A percentile compares a stretch with the other conserved stretches of the same genome.
phyloP scores from a whole-genome alignment of 208 protist species.

The Acanthamoeba triangularis region DNA sequence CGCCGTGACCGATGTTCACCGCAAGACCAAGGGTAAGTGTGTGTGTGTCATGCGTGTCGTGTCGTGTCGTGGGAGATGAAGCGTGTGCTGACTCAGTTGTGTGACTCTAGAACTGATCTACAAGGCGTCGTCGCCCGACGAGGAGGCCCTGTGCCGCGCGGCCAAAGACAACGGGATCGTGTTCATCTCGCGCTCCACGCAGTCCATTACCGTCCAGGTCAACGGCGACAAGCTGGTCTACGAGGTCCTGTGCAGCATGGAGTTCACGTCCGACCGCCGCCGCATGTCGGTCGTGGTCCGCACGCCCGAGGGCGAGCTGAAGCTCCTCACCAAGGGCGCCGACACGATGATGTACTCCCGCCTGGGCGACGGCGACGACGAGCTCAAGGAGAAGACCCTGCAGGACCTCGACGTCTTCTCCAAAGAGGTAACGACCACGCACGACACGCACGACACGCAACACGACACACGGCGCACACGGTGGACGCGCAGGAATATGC shows the following conservation, averaged over 20 bases:
- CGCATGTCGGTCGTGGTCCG: slow-evolving; percentile 83
- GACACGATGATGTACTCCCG: slow-evolving; percentile 84
- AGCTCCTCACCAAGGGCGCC: slow-evolving; percentile 85
- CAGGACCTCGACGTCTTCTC: slow-evolving; percentile 80
- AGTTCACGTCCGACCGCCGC: slow-evolving; percentile 81
- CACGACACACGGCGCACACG: no score
- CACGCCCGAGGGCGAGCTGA: slow-evolving; percentile 42
- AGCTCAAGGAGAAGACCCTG: slow-evolving; percentile 84
- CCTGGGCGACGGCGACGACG: neutral
- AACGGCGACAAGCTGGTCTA: neutral
- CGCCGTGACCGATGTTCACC: slow-evolving; percentile 34
- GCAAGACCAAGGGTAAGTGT: neutral
- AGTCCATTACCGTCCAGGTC: neutral
- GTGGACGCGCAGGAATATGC: no score
- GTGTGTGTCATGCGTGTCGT: neutral
- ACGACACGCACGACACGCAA: no score
- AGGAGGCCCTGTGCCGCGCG: slow-evolving; percentile 95
- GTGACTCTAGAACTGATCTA: slow-evolving; percentile 84
- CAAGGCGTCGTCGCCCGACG: slow-evolving; percentile 96
- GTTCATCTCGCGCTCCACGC: slow-evolving; percentile 57
- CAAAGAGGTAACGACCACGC: slow-evolving; percentile 5
- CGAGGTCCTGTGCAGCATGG: slow-evolving; percentile 16
- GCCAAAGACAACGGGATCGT: slow-evolving; percentile 89
- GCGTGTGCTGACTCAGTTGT: neutral
- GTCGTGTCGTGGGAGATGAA: neutral